Evolutionary conservation across 106 monocot genomes (phyloP).

Genomic region (Allium sativum): DNA sequence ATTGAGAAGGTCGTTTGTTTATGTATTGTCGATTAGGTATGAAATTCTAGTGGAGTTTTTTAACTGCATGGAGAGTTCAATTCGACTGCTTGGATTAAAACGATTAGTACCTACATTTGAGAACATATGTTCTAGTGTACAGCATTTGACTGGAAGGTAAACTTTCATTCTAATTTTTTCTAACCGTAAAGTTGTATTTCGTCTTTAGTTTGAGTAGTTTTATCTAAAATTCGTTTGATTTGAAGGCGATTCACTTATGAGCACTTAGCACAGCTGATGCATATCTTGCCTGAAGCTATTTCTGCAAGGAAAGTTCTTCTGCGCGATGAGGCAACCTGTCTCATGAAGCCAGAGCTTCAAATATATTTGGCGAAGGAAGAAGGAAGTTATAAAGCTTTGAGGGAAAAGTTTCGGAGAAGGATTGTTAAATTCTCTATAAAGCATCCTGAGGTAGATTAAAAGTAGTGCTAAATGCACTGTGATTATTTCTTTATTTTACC

Average conservation of each 20-base stretch:
- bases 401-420: slow-evolving; percentile 41
- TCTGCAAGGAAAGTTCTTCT: slow-evolving; percentile 45
- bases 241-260: slow-evolving; percentile 47
- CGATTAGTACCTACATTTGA: slow-evolving; percentile 31
- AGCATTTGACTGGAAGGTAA: slow-evolving; percentile 43
- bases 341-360: slow-evolving; percentile 60
- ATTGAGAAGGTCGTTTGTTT: neutral
- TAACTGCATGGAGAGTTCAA: slow-evolving; percentile 48
- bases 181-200: neutral
- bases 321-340: slow-evolving; percentile 49
- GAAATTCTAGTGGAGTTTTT: slow-evolving; percentile 55
- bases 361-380: slow-evolving; percentile 28
- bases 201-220: neutral
- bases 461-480: too few species aligned
- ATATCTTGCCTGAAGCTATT: slow-evolving; percentile 50
- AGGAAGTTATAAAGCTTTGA: slow-evolving; percentile 28
- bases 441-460: slow-evolving; percentile 38
- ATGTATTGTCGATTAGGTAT: slow-evolving; percentile 16
- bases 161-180: neutral
- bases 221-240: neutral
- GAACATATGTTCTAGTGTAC: slow-evolving; percentile 38
- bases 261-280: slow-evolving; percentile 52
- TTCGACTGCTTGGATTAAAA: slow-evolving; percentile 45
- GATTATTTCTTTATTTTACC: too few species aligned
- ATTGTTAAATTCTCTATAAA: slow-evolving; percentile 28